Conservation (phyloP, 306 rosid genomes). For the Cyclanthera cordifolia region DNA sequence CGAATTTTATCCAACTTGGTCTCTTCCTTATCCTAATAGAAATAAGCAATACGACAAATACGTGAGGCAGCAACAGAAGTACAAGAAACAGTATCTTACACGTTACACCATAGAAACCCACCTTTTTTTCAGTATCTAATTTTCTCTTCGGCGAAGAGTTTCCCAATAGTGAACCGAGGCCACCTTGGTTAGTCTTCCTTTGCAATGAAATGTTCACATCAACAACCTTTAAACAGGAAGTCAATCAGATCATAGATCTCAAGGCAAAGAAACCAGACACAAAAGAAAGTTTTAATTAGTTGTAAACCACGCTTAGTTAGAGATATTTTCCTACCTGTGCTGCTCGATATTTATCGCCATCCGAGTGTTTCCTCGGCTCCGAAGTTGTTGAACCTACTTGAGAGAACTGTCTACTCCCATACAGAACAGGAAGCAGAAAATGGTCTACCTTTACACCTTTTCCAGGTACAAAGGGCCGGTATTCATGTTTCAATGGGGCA, state of each 20-base stretch:
- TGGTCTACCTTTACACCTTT: conserved; percentile 12
- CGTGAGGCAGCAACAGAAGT: neutral
- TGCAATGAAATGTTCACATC: conserved; percentile 50
- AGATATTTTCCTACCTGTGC: conserved; percentile 29
- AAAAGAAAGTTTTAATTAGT: neutral
- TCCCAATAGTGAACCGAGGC: conserved; percentile 58
- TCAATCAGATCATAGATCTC: neutral
- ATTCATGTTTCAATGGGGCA: conserved; percentile 16
- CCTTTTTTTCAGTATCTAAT: conserved; percentile 44
- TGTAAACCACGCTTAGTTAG: neutral
- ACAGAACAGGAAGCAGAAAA: conserved; percentile 22
- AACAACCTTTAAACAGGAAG: conserved; percentile 26
- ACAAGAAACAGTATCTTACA: neutral
- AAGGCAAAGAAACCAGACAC: conserved; percentile 8
- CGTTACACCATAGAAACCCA: conserved; percentile 1
- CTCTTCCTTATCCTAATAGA: conserved; percentile 40
- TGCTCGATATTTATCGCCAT: conserved; percentile 13
- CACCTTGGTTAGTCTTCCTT: conserved; percentile 60
- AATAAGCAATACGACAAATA: neutral
- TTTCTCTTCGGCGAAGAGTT: conserved; percentile 46
- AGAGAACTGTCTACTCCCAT: conserved; percentile 20
- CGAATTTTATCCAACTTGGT: conserved; percentile 47
- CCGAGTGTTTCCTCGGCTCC: conserved; percentile 27
- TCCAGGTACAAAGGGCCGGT: conserved; percentile 16
- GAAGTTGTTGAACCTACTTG: conserved; percentile 20